Evolutionary conservation across 176 grass and related monocot species (phyloP), one percentile per base, ranked within the genome.

Genomic region (Puya raimondii): DNA sequence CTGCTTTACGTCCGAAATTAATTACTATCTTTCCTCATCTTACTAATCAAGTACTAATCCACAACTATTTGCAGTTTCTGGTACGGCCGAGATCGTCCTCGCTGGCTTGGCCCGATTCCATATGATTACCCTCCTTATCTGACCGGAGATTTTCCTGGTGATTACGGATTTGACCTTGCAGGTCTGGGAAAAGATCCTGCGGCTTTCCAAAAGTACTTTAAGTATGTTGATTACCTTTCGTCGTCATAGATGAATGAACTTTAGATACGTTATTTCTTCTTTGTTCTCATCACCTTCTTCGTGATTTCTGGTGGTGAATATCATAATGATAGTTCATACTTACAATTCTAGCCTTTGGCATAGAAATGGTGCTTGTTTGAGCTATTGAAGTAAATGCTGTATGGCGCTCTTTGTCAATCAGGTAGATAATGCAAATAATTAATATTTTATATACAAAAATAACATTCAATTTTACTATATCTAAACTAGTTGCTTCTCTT

Each of bases 91-190:
- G 86, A 82, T 15, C 82, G 92, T 13, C 92, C 92, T 64, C 86
- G 84, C 17, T 96, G 92, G 88, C 79, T 96, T 72, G 88, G 92
- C 3, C 88, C 92, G 1, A 78, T 96, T 48, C 84, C 75, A 12
- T 92, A 87, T 63, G 68, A 89, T 25, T 96, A 92, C 75, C 92
- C 88, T 12, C 59, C 78, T 51, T 75, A 96, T 75, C 80, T 96
- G 20, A 85, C 67, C 1, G 86, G 92, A 68, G 88, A 92, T 64
- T 80, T 83, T 76, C 86, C 92, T 2, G 92, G 88, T 67, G 84
- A 96, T 90, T 96, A 96, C 49, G 88, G 88, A 49, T 96, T 96
- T 69, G 88, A 96, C 85, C 7, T 89, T 11, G 88, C 76, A 83
- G 88, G 88, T 82, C 88, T 96, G 54, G 92, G 67, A 65, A 87